phyloP scores from a whole-genome alignment of 352 stramenopile genomes.

The Phytophthora hybrid region DNA sequence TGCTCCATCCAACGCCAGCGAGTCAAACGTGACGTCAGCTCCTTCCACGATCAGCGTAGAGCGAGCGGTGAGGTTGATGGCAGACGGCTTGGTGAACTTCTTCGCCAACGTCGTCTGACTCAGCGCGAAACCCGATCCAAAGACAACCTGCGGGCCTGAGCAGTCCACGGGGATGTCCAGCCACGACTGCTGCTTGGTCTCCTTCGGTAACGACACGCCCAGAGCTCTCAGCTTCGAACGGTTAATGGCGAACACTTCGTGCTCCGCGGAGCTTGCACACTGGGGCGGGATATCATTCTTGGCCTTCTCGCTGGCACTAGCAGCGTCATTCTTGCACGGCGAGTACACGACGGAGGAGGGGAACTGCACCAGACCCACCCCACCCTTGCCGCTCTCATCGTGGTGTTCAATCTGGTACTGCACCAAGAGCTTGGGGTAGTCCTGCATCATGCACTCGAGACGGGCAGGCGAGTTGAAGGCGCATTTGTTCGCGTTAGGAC shows the following conservation, averaged over 20 bases:
- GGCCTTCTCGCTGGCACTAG: slow-evolving; percentile 59
- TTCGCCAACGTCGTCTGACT: slow-evolving; percentile 38
- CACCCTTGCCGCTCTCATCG: slow-evolving; percentile 18
- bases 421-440: slow-evolving; percentile 75
- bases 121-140: slow-evolving; percentile 48
- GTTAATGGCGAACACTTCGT: slow-evolving; percentile 69
- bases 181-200: slow-evolving; percentile 42
- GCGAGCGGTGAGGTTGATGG: slow-evolving; percentile 48
- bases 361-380: slow-evolving; percentile 64
- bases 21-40: slow-evolving; percentile 48
- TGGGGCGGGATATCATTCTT: slow-evolving; percentile 66
- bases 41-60: slow-evolving; percentile 70
- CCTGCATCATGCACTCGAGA: slow-evolving; percentile 86
- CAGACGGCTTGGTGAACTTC: slow-evolving; percentile 43
- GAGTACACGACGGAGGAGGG: slow-evolving; percentile 72
- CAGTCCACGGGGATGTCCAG: slow-evolving; percentile 60
- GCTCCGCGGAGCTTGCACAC: slow-evolving; percentile 68
- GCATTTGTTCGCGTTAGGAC: slow-evolving; percentile 33
- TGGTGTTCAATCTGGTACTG: slow-evolving; percentile 36
- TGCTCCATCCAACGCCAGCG: slow-evolving; percentile 58
- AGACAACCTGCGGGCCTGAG: slow-evolving; percentile 56
- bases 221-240: slow-evolving; percentile 45
- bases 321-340: slow-evolving; percentile 77
- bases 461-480: slow-evolving; percentile 72
- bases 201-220: slow-evolving; percentile 33